A percentile compares a stretch with the other conserved stretches of the same genome.
These are phyloP conservation scores for Pleurozium schreberi DNA, from an alignment of 225 moss, liverwort and hornwort species.

Conservation along the genomic window DNA sequence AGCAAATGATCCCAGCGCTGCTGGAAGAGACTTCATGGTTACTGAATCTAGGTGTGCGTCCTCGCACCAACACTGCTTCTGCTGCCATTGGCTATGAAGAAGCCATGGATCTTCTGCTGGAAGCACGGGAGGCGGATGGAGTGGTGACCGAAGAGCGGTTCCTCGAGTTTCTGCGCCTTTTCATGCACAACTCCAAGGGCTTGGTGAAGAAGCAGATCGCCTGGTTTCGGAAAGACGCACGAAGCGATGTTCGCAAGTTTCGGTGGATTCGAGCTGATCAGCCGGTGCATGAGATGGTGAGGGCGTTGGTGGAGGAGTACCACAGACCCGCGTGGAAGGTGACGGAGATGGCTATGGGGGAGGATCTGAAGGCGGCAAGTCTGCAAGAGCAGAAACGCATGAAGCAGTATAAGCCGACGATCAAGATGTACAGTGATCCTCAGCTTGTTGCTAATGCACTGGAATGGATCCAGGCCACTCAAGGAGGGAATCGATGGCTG, in stretches of 20 bases:
- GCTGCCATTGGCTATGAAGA: constrained; percentile 37
- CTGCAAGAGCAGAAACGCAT: constrained; percentile 16
- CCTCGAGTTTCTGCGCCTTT: neutral
- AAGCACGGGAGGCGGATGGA: neutral
- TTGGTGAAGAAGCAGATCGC: constrained; percentile 23
- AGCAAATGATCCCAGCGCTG: neutral
- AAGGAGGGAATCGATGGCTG: neutral
- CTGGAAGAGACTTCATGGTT: constrained; percentile 15
- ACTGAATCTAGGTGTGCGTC: neutral
- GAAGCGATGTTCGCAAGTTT: constrained; percentile 27
- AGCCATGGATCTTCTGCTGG: constrained; percentile 12
- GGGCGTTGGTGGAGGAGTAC: neutral
- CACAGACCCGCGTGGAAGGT: neutral
- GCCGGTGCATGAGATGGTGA: constrained; percentile 6
- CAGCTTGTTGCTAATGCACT: neutral
- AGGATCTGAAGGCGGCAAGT: neutral
- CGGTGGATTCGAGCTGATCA: constrained; percentile 16
- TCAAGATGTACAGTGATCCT: neutral
- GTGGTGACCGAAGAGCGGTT: neutral
- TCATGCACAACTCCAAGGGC: constrained; percentile 8
- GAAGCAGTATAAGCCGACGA: neutral
- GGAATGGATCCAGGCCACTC: constrained; percentile 2
- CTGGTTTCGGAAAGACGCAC: constrained; percentile 1
- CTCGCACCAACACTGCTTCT: constrained; percentile 2
- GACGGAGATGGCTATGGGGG: neutral